A percentile compares a stretch with the other conserved stretches of the same genome.
Evolutionary conservation across 2,329 filamentous ascomycete genomes (phyloP).

Genomic region (Dothideomycetes sp.): DNA sequence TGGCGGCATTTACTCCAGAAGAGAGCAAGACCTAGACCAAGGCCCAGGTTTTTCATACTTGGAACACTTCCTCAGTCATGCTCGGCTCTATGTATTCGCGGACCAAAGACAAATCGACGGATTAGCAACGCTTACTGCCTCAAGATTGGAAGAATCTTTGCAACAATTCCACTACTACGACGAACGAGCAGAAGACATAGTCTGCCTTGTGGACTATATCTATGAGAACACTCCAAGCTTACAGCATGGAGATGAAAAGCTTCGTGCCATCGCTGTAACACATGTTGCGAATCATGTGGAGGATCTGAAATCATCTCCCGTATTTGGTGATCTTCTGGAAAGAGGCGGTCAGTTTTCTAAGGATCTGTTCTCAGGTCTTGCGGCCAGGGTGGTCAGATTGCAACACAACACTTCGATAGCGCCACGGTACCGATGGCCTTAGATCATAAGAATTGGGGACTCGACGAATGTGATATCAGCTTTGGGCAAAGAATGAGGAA

Average conservation of each 20-base stretch:
- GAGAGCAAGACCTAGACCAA: neutral
- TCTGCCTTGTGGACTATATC: neutral
- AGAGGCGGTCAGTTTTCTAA: neutral
- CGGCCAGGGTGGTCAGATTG: too few relatives aligned
- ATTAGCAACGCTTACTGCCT: neutral
- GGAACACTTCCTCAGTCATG: neutral
- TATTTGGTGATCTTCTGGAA: neutral
- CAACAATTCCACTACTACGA: neutral
- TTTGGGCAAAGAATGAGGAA: too few relatives aligned
- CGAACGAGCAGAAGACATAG: neutral
- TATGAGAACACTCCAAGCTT: conserved; percentile 12
- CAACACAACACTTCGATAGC: too few relatives aligned
- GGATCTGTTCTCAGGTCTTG: too few relatives aligned
- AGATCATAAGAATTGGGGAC: too few relatives aligned
- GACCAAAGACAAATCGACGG: neutral
- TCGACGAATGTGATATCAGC: too few relatives aligned
- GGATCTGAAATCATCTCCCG: neutral
- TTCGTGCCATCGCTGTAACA: neutral
- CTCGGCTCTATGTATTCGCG: neutral
- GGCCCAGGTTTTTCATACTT: neutral
- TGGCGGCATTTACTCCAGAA: neutral
- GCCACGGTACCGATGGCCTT: too few relatives aligned
- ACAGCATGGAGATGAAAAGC: neutral
- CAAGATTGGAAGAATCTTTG: neutral
- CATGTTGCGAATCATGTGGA: neutral